Conservation (phyloP, 2,329 filamentous ascomycete species). For the Podosphaera xanthii region DNA sequence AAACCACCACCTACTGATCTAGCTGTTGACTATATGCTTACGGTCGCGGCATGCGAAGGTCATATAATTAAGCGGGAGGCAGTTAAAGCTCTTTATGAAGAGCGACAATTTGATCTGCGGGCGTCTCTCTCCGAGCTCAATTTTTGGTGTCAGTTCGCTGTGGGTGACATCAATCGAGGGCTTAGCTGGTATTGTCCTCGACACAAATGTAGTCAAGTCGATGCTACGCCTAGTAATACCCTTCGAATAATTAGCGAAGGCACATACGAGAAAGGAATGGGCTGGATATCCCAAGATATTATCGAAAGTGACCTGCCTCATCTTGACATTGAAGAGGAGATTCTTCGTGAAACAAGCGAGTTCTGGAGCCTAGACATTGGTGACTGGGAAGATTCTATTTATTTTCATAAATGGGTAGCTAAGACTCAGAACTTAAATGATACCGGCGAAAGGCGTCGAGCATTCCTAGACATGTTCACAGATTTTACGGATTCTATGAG, state of each 20-base stretch:
- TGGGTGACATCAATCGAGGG: constrained; percentile 72
- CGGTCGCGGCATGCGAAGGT: constrained; percentile 72
- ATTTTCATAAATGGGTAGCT: constrained; percentile 20
- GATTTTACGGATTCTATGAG: constrained; percentile 37
- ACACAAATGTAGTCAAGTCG: constrained; percentile 24
- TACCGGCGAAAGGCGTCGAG: constrained; percentile 9
- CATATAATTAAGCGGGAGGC: constrained; percentile 50
- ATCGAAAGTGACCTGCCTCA: constrained; percentile 18
- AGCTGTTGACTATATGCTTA: constrained; percentile 57
- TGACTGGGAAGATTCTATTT: constrained; percentile 27
- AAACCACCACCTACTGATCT: constrained; percentile 39
- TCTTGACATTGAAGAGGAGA: constrained; percentile 33
- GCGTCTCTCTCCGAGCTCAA: constrained; percentile 66
- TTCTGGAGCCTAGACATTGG: constrained; percentile 43
- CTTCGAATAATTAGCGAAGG: constrained; percentile 61
- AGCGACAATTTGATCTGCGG: constrained; percentile 50
- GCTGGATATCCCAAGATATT: constrained; percentile 44
- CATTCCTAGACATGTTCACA: constrained; percentile 27
- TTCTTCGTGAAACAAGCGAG: constrained; percentile 40
- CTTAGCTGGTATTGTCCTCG: constrained; percentile 73
- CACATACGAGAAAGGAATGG: constrained; percentile 62
- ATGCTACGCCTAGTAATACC: constrained; percentile 38
- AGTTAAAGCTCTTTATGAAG: constrained; percentile 45
- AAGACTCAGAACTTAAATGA: constrained; percentile 8
- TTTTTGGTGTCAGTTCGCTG: constrained; percentile 91